phyloP scores from a whole-genome alignment of 2,329 filamentous ascomycete species.

The Fusarium ramigenum region DNA sequence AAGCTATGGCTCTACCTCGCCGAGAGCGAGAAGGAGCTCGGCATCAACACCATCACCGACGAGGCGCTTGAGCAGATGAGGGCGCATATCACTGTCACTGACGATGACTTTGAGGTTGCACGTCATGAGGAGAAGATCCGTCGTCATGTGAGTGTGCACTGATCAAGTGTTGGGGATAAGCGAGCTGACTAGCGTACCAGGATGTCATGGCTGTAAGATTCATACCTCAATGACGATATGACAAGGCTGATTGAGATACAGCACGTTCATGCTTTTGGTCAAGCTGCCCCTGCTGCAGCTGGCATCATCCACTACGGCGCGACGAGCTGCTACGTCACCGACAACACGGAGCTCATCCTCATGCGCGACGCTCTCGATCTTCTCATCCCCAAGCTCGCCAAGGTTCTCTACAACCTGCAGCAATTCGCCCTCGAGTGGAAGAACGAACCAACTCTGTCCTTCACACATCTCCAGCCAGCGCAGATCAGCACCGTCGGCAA shows the following conservation, averaged over 20 bases:
- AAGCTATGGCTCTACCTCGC: conserved; percentile 30
- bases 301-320: not conserved
- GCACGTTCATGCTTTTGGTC: conserved; percentile 3
- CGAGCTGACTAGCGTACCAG: conserved; percentile 4
- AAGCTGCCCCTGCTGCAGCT: not conserved
- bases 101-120: conserved; percentile 30
- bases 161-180: not conserved
- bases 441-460: not conserved
- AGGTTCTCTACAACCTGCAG: not conserved
- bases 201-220: conserved; percentile 17
- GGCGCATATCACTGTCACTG: conserved; percentile 9
- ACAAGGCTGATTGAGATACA: not conserved
- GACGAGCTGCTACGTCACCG: not conserved
- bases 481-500: not conserved
- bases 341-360: not conserved
- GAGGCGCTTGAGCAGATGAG: conserved; percentile 35
- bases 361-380: not conserved
- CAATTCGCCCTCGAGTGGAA: not conserved
- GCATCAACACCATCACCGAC: conserved; percentile 25
- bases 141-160: conserved; percentile 14
- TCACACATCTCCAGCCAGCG: not conserved
- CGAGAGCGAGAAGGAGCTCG: conserved; percentile 29
- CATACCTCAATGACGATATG: no score
- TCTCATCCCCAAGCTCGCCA: not conserved
- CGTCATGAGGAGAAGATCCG: conserved; percentile 29